Conservation (phyloP, 345 rosid genomes). For the Murraya paniculata region DNA sequence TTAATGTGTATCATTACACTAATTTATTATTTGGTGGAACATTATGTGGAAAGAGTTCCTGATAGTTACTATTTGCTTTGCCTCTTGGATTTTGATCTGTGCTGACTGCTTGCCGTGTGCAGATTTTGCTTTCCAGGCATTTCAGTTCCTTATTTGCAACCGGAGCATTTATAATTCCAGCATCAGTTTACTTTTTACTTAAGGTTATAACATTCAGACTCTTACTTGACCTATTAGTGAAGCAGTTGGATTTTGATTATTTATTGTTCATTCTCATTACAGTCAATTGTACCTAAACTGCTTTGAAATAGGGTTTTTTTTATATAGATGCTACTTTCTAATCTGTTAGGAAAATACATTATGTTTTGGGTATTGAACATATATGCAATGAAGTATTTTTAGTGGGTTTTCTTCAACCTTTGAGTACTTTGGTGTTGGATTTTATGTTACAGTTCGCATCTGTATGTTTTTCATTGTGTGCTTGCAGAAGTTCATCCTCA, state of each 20-base stretch:
- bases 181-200: conserved; percentile 80
- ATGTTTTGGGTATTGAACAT: not conserved
- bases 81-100: conserved; percentile 10
- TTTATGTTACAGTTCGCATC: not conserved
- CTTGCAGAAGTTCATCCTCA: conserved; percentile 71
- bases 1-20: not conserved
- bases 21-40: not conserved
- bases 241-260: conserved; percentile 9
- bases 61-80: not conserved
- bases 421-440: not conserved
- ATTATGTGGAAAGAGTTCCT: not conserved
- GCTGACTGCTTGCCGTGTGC: conserved; percentile 34
- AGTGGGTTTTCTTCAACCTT: accelerated
- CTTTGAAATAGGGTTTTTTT: not conserved
- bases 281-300: not conserved
- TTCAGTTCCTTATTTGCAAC: conserved; percentile 60
- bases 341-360: not conserved
- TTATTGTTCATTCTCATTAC: not conserved
- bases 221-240: conserved; percentile 4
- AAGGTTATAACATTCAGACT: conserved; percentile 47
- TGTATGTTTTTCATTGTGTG: not conserved
- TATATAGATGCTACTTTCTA: not conserved
- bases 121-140: conserved; percentile 76
- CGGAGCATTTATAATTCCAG: conserved; percentile 81
- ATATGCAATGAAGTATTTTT: not conserved